phyloP scores from a whole-genome alignment of 352 stramenopile genomes.

The Phytophthora idaei region DNA sequence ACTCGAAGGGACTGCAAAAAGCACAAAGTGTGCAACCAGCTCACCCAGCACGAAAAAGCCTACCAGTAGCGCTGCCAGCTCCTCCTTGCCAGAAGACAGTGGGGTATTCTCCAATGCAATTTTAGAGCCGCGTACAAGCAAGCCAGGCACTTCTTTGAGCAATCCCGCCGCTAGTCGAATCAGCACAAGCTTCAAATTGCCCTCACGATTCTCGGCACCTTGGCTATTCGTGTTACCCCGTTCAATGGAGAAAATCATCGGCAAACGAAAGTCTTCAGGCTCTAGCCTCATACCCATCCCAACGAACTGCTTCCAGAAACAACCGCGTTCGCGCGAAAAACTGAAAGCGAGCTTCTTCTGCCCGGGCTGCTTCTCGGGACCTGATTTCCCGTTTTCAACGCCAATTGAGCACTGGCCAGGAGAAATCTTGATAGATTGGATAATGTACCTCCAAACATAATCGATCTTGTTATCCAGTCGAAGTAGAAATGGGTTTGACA shows the following conservation, averaged over 20 bases:
- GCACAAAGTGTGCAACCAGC: slow-evolving; percentile 63
- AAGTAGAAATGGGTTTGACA: slow-evolving; percentile 55
- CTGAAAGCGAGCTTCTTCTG: slow-evolving; percentile 46
- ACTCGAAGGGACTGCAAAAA: slow-evolving; percentile 52
- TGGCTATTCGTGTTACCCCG: slow-evolving; percentile 11
- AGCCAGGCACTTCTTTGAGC: slow-evolving; percentile 36
- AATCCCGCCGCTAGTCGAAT: slow-evolving; percentile 42
- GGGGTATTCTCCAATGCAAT: background rate
- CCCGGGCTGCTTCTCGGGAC: background rate
- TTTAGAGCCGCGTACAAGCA: slow-evolving; percentile 31
- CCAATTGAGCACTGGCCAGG: slow-evolving; percentile 4
- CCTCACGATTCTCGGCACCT: slow-evolving; percentile 19
- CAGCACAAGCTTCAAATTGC: slow-evolving; percentile 47
- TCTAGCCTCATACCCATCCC: slow-evolving; percentile 41
- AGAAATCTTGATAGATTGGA: slow-evolving; percentile 37
- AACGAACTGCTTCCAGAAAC: slow-evolving; percentile 62
- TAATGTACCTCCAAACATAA: slow-evolving; percentile 48
- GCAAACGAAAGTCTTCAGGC: slow-evolving; percentile 51
- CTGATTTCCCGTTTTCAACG: slow-evolving; percentile 11
- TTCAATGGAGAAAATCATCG: slow-evolving; percentile 47
- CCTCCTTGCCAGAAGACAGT: slow-evolving; percentile 24
- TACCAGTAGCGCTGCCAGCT: slow-evolving; percentile 32
- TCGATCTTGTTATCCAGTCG: slow-evolving; percentile 75
- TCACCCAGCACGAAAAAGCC: slow-evolving; percentile 69
- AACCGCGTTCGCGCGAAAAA: slow-evolving; percentile 35